Evolutionary conservation across 208 protist species (phyloP).

Genomic region (Strigomonas galati): DNA sequence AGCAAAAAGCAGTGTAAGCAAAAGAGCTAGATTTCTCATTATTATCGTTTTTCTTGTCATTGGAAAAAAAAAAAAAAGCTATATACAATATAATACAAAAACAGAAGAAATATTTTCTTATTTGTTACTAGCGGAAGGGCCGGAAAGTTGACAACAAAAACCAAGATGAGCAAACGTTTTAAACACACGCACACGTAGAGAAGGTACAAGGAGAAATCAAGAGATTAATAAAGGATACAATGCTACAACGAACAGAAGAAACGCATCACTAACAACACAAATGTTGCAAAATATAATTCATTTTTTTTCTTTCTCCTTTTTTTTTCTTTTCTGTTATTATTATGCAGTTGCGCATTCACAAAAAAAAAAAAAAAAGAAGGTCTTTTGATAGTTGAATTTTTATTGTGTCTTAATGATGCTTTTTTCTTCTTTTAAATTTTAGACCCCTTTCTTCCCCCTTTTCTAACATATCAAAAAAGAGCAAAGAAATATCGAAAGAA

Average conservation of each 20-base stretch:
- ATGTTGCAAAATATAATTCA: neutral
- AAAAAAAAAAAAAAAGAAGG: slow-evolving; percentile 6
- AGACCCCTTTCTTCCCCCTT: no score
- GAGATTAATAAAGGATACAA: slow-evolving; percentile 1
- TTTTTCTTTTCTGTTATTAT: neutral
- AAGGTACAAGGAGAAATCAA: no score
- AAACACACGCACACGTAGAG: no score
- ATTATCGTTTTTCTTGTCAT: neutral
- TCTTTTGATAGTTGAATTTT: neutral
- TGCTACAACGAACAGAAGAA: no score
- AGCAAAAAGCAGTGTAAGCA: neutral
- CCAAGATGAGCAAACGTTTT: no score
- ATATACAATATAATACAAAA: neutral
- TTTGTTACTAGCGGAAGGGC: no score
- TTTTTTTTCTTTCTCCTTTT: neutral
- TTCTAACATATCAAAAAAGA: no score
- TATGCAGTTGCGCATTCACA: neutral
- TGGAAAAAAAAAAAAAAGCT: neutral
- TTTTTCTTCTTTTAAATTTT: neutral
- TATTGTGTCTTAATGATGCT: neutral
- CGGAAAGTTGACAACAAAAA: no score
- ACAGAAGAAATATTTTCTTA: slow-evolving; percentile 5
- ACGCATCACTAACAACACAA: neutral
- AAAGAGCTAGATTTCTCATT: neutral
- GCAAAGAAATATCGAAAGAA: no score